Base-by-base conservation (phyloP, 2,329 filamentous ascomycete species). In the Trichocomaceae sp. region DNA sequence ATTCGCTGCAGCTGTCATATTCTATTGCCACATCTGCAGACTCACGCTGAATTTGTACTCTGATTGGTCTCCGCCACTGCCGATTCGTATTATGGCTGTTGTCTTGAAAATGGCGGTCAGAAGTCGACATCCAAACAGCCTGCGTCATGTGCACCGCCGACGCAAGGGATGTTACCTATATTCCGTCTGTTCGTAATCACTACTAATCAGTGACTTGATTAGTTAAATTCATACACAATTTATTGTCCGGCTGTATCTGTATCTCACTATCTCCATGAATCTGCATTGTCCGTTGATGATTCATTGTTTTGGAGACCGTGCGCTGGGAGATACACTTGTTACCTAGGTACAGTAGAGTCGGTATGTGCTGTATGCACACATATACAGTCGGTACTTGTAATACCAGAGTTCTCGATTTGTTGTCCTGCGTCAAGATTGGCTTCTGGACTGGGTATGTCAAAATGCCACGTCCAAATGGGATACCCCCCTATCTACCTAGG, bases 121-220 rank as follows among this genome's bases (percentile, higher is more conserved):
- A n/a, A 53, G 51, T n/a, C 12, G 33, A 26, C 44, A 15, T 42
- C 50, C 44, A 46, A 8, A 45, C 50, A 52, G 35, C 20, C 23
- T 29, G 17, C 50, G 47, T 47, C 51, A 53, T 47, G 51, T 53
- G 51, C 35, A 29, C 51, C 47, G 17, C 47, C 51, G 51, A 53
- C 51, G 51, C 51, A 53, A 53, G 51, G 51, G 51, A 53, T 53
- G 35, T 20, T 29, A 53, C 7, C 3, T 4, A 3, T 35, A 26
- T 22, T 29, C 33, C 44, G 51, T 45, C 50, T 29, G 17, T 22
- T 20, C 17, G 26, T 20, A 35, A 19, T 35, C 31, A 35, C n/a
- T 20, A 15, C 26, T 20, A 35, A 19, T 35, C 31, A 35, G 3
- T 35, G 13, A 35, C 31, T 4, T 35, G 31, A 5, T 35, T 35